phyloP scores from a whole-genome alignment of 495 filamentous ascomycete species.

The Opeltia flavorubescens region DNA sequence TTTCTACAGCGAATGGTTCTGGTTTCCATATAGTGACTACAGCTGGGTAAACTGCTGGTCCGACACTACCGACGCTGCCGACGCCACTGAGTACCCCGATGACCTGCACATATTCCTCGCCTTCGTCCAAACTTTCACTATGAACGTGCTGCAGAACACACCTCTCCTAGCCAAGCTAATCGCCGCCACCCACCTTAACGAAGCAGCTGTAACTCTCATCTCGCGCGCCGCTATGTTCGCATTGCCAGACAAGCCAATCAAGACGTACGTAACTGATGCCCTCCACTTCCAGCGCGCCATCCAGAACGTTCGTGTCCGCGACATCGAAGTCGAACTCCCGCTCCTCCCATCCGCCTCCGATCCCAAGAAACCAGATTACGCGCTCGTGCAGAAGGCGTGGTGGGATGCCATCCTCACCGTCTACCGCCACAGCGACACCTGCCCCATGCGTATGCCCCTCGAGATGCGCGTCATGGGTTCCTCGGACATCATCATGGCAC shows the following conservation, averaged over 20 bases:
- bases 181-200: constrained; percentile 11
- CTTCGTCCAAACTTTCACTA: constrained; percentile 31
- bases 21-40: constrained; percentile 34
- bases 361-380: constrained; percentile 26
- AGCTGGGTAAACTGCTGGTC: constrained; percentile 38
- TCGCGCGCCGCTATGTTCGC: constrained; percentile 23
- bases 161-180: constrained; percentile 16
- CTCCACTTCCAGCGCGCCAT: constrained; percentile 38
- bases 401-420: constrained; percentile 37
- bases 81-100: constrained; percentile 25
- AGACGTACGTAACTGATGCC: constrained; percentile 31
- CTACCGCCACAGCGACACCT: constrained; percentile 16
- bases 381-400: constrained; percentile 31
- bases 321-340: constrained; percentile 36
- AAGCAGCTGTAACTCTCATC: neutral
- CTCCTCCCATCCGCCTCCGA: constrained; percentile 21
- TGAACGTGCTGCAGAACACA: constrained; percentile 21
- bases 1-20: constrained; percentile 41
- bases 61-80: constrained; percentile 19
- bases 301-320: constrained; percentile 37
- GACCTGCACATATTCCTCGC: constrained; percentile 25
- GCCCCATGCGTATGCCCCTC: constrained; percentile 34
- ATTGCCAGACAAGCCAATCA: constrained; percentile 26
- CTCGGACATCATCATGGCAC: constrained; percentile 35
- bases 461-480: constrained; percentile 37